These are phyloP conservation scores for Alternaria postmessia DNA, from an alignment of 2,329 filamentous ascomycete species.

Conservation along the genomic window DNA sequence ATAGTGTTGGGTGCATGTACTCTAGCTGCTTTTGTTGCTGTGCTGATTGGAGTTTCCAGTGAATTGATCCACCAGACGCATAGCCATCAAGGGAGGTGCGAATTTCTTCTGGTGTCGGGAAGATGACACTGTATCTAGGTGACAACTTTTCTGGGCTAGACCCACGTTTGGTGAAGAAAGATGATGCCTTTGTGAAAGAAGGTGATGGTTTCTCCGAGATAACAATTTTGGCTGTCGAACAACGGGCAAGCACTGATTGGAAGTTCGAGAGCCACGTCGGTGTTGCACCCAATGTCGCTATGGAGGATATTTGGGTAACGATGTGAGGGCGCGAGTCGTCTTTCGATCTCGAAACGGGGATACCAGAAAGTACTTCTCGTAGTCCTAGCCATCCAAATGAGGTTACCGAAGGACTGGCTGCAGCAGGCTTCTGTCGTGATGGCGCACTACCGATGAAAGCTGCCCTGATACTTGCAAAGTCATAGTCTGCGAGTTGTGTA, in stretches of 20 bases:
- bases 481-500: slow-evolving; percentile 66
- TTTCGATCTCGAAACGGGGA: slow-evolving; percentile 52
- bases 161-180: slow-evolving; percentile 22
- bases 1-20: slow-evolving; percentile 74
- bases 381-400: slow-evolving; percentile 81
- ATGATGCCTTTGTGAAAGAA: slow-evolving; percentile 9
- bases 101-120: slow-evolving; percentile 82
- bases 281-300: slow-evolving; percentile 76
- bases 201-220: not conserved
- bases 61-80: slow-evolving; percentile 77
- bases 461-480: slow-evolving; percentile 74
- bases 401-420: slow-evolving; percentile 57
- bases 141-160: slow-evolving; percentile 43
- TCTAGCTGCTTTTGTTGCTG: slow-evolving; percentile 77
- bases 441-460: slow-evolving; percentile 82
- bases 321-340: slow-evolving; percentile 48
- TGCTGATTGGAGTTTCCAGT: slow-evolving; percentile 76
- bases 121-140: slow-evolving; percentile 74
- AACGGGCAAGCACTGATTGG: slow-evolving; percentile 45
- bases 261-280: slow-evolving; percentile 75
- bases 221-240: not conserved
- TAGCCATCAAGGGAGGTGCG: slow-evolving; percentile 81
- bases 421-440: slow-evolving; percentile 65
- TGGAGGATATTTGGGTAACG: slow-evolving; percentile 76
- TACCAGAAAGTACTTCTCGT: slow-evolving; percentile 63